Evolutionary conservation across 2,329 filamentous ascomycete species (phyloP), one percentile per base, ranked within the genome.

Genomic region (Blastomyces emzantsi): DNA sequence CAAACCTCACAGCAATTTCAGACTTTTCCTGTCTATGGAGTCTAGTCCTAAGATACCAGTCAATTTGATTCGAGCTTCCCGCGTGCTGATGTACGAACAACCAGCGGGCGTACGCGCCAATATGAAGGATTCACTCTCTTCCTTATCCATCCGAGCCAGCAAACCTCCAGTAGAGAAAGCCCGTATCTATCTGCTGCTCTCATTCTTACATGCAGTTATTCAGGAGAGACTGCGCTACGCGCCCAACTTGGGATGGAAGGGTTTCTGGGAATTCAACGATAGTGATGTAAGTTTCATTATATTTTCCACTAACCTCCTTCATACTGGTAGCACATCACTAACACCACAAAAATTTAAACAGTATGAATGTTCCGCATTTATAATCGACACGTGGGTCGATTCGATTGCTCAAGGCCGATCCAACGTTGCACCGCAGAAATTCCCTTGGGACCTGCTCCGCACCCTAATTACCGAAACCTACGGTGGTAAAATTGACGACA

Each of bases 191-290:
- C 82, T 99, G 58, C 81, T 99, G 59, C 83, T 99, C 47, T 94
- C 90, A 2, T 97, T 99, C 83, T 75, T 99, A 70, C 94, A 99
- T 74, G 95, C 94, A 7, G 92, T 99, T 47, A 87, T 97, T 13
- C 94, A 99, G 76, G 94, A 99, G 76, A 84, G 95, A 70, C 81
- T 99, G 66, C 89, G 94, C 66, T 99, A 99, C 75, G 92, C 93
- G 30, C 95, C 94, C 0, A 93, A 84, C 64, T 81, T 99, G 63
- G 94, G 94, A 65, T 99, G 94, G 94, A 97, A 96, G 80, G 91
- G 92, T 62, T 96, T 97, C 83, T 99, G 95, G 94, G 95, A 99
- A 77, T 99, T 99, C 77, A 99, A 99, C 74, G 95, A 99, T 77
- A 96, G 92, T 70, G 94, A 99, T 78, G 90, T 95, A 85, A 89